These are phyloP conservation scores for Prunus davidiana DNA, from an alignment of 306 rosid species.

Conservation along the genomic window DNA sequence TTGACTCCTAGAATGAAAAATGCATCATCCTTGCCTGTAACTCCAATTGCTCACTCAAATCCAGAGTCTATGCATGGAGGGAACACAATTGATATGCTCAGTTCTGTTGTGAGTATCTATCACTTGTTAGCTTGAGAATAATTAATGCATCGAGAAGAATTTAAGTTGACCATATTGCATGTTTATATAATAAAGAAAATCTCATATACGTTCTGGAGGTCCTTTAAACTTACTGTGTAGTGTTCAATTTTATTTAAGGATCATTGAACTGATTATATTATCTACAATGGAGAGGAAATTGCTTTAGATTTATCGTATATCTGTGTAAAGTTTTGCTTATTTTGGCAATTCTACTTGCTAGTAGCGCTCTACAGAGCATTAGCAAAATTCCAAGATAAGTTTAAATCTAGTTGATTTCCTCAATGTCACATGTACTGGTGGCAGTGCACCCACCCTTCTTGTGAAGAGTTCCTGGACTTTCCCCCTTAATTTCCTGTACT, in stretches of 20 bases:
- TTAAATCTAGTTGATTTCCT: background rate
- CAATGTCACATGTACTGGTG: background rate
- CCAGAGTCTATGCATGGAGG: conserved; percentile 61
- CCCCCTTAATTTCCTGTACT: background rate
- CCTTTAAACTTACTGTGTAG: background rate
- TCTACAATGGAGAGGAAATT: background rate
- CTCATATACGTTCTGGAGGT: background rate
- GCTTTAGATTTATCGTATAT: background rate
- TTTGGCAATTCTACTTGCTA: conserved; percentile 7
- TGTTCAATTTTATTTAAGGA: too few relatives aligned
- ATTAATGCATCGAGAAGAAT: background rate
- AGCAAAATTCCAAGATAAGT: background rate
- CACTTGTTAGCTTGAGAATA: conserved; percentile 14
- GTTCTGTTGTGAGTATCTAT: conserved; percentile 37
- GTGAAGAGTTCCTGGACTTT: background rate
- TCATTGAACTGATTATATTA: background rate
- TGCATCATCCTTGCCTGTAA: conserved; percentile 56
- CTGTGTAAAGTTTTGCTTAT: background rate
- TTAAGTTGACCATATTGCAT: background rate
- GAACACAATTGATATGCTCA: conserved; percentile 20
- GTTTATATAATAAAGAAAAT: background rate
- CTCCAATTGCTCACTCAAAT: conserved; percentile 56
- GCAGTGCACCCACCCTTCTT: background rate
- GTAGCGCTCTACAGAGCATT: background rate
- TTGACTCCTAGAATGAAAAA: conserved; percentile 39